Evolutionary conservation across 495 filamentous ascomycete species (phyloP).

Genomic region (Cetradonia linearis): DNA sequence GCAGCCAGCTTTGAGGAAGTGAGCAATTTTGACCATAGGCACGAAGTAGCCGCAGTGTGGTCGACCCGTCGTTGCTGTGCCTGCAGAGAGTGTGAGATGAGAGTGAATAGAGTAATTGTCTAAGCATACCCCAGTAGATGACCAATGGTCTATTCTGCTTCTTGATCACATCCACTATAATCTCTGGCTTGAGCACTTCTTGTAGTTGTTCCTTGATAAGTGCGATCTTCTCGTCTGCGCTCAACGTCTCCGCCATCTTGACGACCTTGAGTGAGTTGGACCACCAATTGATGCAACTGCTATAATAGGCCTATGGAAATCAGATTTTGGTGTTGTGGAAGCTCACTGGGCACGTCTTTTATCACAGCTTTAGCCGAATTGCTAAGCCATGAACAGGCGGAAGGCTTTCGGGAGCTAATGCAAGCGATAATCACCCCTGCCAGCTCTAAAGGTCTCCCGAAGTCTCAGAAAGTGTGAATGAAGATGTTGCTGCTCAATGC

Average conservation of each 20-base stretch:
- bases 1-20: constrained; percentile 78
- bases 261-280: neutral
- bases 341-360: neutral
- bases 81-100: constrained; percentile 28
- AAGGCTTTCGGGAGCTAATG: constrained; percentile 3
- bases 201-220: constrained; percentile 74
- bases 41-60: constrained; percentile 83
- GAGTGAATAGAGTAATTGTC: neutral
- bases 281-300: neutral
- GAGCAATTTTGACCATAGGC: constrained; percentile 75
- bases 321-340: neutral
- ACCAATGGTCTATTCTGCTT: constrained; percentile 58
- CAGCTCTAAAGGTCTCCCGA: neutral
- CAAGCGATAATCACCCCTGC: neutral
- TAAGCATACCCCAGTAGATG: constrained; percentile 70
- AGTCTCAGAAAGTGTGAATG: neutral
- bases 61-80: constrained; percentile 70
- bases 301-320: neutral
- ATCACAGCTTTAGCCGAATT: neutral
- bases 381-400: neutral
- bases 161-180: constrained; percentile 64
- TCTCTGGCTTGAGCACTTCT: constrained; percentile 77
- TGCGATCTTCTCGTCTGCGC: constrained; percentile 40
- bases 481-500: neutral
- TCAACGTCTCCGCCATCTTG: constrained; percentile 27